These are phyloP conservation scores for Rhodomyrtus psidioides DNA, from an alignment of 441 rosid genomes.

Conservation along the genomic window DNA sequence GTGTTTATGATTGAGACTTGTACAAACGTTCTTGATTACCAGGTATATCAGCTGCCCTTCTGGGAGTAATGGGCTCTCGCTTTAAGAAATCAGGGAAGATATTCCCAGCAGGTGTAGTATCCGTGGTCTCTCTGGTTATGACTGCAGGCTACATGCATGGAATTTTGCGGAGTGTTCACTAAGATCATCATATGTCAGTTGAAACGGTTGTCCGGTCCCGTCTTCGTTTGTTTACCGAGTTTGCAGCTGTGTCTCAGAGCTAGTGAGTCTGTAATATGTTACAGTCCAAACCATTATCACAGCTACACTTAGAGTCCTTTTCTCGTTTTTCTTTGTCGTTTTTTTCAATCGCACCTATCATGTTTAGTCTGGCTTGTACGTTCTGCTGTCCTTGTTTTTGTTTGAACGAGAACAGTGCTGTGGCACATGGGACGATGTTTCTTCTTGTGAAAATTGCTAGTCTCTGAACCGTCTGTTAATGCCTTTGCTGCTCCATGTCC, in stretches of 20 bases:
- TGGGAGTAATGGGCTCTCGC: slow-evolving; percentile 81
- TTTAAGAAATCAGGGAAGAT: slow-evolving; percentile 65
- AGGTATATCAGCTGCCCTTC: slow-evolving; percentile 70
- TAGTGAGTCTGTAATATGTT: neutral
- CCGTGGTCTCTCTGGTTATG: slow-evolving; percentile 70
- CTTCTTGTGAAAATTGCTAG: neutral
- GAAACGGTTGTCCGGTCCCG: neutral
- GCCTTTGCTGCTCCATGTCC: neutral
- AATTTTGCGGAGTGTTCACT: slow-evolving; percentile 58
- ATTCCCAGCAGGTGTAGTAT: slow-evolving; percentile 83
- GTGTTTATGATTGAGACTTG: neutral
- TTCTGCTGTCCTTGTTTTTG: neutral
- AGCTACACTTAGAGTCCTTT: neutral
- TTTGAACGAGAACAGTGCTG: neutral
- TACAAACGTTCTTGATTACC: neutral
- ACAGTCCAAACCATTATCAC: neutral
- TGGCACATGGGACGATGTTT: neutral
- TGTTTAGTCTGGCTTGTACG: neutral
- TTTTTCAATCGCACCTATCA: neutral
- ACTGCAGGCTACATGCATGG: slow-evolving; percentile 80
- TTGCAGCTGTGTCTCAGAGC: neutral
- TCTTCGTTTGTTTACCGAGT: neutral
- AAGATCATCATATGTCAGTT: neutral
- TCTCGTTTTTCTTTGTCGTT: neutral
- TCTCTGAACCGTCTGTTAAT: neutral